Base-by-base conservation (phyloP, 306 rosid species). In the Rosa lucieae region DNA sequence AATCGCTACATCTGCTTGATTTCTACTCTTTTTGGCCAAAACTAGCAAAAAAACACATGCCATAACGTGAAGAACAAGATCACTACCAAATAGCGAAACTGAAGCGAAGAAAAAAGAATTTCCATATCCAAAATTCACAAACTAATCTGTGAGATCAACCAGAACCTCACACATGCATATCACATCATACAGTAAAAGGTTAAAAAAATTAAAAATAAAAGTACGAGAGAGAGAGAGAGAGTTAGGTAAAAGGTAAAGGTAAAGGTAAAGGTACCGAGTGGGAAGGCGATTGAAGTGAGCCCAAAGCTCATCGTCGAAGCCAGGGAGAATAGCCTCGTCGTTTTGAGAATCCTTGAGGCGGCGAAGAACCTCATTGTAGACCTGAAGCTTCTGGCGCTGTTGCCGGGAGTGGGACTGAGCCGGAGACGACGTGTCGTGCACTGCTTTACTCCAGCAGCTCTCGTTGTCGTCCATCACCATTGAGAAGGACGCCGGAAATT, bases 211-310 rank as follows among this genome's bases (percentile, higher is more conserved):
- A 40, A 13, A 68, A 4, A 23, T 23, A 23, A 65, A 70, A 44
- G 2, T 8, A 44, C 1, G 0, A 23, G 26, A 23, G 26, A 23
- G 26, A 23, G 26, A 23, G 26, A 23, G 26, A 23, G 26, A 23
- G 26, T n/a, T n/a, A 23, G 26, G 73, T 42, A 44, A 44, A 43
- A 40, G 46, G 49, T 15, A 56, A 80, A 40, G 46, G 49, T 15
- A 56, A 80, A 77, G 77, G 65, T 21, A 72, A 84, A 76, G 73
- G 83, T 73, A 96, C 99, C 99, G 92, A 77, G 98, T 63, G 11
- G 99, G 99, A 14, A 96, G 99, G 78, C 98, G 97, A 85, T 90
- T 91, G 77, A 96, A 96, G 88, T 96, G 99, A 83, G 93, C 77
- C 98, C 96, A 96, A 23, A 96, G 96, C 79, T 88, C 87, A 77